phyloP scores from a whole-genome alignment of 1,139 yeast genomes.

The Trichomonascaceae sp. region DNA sequence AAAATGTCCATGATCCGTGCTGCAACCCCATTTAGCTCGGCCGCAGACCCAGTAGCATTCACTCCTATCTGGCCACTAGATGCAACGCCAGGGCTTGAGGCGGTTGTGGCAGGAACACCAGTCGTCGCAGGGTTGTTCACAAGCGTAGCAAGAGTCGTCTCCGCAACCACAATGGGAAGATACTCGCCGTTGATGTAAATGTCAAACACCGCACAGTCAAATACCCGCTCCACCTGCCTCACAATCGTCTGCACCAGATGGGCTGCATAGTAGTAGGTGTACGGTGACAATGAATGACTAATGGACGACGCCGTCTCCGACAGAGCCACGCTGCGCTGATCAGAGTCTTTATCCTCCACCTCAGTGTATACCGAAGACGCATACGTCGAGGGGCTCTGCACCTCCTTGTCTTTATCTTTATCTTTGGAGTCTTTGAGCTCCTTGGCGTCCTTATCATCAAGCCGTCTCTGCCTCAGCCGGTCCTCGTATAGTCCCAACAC shows the following conservation, averaged over 20 bases:
- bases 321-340: neutral
- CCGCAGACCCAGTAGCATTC: conserved; percentile 10
- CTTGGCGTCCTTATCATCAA: conserved; percentile 6
- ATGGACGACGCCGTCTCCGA: conserved; percentile 1
- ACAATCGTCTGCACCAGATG: conserved; percentile 74
- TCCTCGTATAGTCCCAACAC: conserved; percentile 87
- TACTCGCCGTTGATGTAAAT: conserved; percentile 74
- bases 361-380: neutral
- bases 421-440: too few relatives aligned
- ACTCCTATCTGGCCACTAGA: neutral
- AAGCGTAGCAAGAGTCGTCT: conserved; percentile 51
- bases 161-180: conserved; percentile 76
- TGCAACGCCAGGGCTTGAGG: neutral
- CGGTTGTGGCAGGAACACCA: neutral
- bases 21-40: conserved; percentile 58
- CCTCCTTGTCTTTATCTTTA: too few relatives aligned
- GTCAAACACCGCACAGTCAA: conserved; percentile 89
- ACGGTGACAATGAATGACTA: conserved; percentile 17
- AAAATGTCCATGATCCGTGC: conserved; percentile 61
- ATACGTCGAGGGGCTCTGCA: conserved; percentile 1
- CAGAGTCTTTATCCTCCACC: too few relatives aligned
- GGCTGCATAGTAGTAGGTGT: conserved; percentile 69
- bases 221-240: conserved; percentile 57
- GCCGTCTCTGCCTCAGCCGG: conserved; percentile 52
- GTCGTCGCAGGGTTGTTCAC: too few relatives aligned